These are phyloP conservation scores for Mycosphaerella arachidis DNA, from an alignment of 2,329 filamentous ascomycete genomes.

Conservation along the genomic window DNA sequence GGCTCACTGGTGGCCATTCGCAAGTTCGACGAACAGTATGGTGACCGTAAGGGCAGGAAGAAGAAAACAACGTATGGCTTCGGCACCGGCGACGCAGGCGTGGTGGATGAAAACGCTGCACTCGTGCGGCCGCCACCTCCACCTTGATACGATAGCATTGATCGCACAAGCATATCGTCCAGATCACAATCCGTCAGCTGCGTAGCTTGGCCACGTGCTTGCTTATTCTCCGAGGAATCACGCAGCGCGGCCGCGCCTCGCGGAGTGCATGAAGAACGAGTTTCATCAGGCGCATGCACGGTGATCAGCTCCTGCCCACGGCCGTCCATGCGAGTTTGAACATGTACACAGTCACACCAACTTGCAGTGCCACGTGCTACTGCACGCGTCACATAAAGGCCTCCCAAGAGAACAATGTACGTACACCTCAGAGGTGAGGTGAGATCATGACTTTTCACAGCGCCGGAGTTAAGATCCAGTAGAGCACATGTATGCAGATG, in stretches of 20 bases:
- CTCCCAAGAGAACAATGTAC: not conserved
- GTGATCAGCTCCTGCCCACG: too few relatives aligned
- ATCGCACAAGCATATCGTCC: not conserved
- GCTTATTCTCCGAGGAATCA: not conserved
- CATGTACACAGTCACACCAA: not conserved
- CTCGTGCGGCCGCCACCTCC: conserved; percentile 25
- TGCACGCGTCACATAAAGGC: not conserved
- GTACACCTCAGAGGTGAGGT: not conserved
- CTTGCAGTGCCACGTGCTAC: not conserved
- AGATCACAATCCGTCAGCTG: not conserved
- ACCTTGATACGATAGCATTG: conserved; percentile 4
- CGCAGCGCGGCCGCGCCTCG: too few relatives aligned
- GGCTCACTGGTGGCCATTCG: conserved; percentile 75
- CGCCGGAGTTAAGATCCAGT: not conserved
- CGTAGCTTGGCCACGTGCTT: not conserved
- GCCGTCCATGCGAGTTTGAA: too few relatives aligned
- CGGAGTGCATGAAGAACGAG: not conserved
- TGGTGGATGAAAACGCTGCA: conserved; percentile 30
- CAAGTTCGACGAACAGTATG: conserved; percentile 94
- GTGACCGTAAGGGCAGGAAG: conserved; percentile 65
- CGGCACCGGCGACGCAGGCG: conserved; percentile 16
- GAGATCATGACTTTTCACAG: not conserved
- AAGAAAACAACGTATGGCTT: conserved; percentile 36
- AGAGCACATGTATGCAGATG: not conserved
- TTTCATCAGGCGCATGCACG: not conserved